A percentile compares a stretch with the other conserved stretches of the same genome.
Conservation (phyloP, 371 early-diverging fungal genomes). For the Circinella umbellata region DNA sequence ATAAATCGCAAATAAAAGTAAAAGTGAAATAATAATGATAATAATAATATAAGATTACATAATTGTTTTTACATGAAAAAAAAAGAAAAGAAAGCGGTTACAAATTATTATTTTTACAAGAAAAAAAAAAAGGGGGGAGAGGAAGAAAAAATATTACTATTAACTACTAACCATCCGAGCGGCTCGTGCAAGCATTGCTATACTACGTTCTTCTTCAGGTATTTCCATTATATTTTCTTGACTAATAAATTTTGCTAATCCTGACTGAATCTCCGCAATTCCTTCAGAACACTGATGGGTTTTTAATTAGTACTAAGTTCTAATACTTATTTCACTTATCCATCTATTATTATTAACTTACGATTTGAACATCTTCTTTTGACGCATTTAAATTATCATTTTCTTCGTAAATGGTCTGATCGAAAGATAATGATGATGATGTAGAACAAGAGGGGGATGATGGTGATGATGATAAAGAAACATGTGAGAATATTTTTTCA, state of each 20-base stretch:
- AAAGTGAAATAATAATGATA: no score
- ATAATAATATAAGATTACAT: no score
- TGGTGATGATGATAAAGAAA: no score
- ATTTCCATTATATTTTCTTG: slow-evolving; percentile 17
- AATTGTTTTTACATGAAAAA: no score
- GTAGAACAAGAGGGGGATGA: no score
- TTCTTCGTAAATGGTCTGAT: background rate
- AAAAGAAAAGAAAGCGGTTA: no score
- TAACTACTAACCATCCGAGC: background rate
- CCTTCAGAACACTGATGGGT: slow-evolving; percentile 2
- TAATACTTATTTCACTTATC: background rate
- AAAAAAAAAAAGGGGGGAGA: no score
- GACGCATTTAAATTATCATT: background rate
- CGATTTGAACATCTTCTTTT: slow-evolving; percentile 7
- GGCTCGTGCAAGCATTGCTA: slow-evolving; percentile 1
- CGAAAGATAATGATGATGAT: no score
- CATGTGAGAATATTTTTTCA: background rate
- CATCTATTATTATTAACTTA: background rate
- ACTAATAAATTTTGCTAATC: slow-evolving; percentile 9
- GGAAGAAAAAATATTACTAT: no score
- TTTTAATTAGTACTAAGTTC: background rate
- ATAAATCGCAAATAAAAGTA: no score
- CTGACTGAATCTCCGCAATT: slow-evolving; percentile 10
- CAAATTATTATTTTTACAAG: no score
- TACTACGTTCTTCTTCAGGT: slow-evolving; percentile 3